Conservation (phyloP, 2,329 filamentous ascomycete genomes). For the Claviceps africana region DNA sequence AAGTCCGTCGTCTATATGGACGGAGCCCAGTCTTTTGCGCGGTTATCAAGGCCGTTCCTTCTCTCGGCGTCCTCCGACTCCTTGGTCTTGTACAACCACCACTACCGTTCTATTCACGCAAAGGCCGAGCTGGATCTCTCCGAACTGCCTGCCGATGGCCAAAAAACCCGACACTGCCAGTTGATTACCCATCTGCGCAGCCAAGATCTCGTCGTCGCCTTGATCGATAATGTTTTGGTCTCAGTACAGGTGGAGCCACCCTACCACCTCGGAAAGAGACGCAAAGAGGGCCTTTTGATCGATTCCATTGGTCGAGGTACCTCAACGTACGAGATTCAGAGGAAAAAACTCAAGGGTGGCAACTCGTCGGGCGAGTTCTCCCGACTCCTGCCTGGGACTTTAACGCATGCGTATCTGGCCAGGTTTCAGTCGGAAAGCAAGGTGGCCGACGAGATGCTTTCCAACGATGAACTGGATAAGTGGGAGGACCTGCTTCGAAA, state of each 20-base stretch:
- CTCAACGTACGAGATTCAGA: slow-evolving; percentile 22
- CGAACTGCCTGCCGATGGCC: slow-evolving; percentile 22
- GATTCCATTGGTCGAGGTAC: slow-evolving; percentile 59
- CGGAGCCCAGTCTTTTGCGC: slow-evolving; percentile 46
- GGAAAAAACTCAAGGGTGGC: slow-evolving; percentile 20
- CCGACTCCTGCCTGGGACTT: slow-evolving; percentile 31
- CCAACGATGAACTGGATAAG: slow-evolving; percentile 27
- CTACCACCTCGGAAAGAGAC: slow-evolving; percentile 38
- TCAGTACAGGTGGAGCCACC: slow-evolving; percentile 56
- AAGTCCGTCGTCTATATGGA: slow-evolving; percentile 38
- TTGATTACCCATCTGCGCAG: slow-evolving; percentile 51
- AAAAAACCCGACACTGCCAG: slow-evolving; percentile 24
- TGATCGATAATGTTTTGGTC: slow-evolving; percentile 49
- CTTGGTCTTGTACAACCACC: slow-evolving; percentile 53
- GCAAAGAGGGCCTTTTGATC: slow-evolving; percentile 50
- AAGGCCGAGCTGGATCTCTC: slow-evolving; percentile 31
- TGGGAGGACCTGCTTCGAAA: slow-evolving; percentile 38
- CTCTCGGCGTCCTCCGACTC: slow-evolving; percentile 44
- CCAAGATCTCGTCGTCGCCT: slow-evolving; percentile 49
- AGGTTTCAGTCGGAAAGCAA: slow-evolving; percentile 30
- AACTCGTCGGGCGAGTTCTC: slow-evolving; percentile 20
- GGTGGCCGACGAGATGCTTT: slow-evolving; percentile 33
- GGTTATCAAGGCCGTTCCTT: slow-evolving; percentile 52
- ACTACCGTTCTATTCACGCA: slow-evolving; percentile 48
- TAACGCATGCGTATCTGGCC: slow-evolving; percentile 34